phyloP scores from a whole-genome alignment of 1,284 basidiomycete genomes.

The Inonotus obliquus region DNA sequence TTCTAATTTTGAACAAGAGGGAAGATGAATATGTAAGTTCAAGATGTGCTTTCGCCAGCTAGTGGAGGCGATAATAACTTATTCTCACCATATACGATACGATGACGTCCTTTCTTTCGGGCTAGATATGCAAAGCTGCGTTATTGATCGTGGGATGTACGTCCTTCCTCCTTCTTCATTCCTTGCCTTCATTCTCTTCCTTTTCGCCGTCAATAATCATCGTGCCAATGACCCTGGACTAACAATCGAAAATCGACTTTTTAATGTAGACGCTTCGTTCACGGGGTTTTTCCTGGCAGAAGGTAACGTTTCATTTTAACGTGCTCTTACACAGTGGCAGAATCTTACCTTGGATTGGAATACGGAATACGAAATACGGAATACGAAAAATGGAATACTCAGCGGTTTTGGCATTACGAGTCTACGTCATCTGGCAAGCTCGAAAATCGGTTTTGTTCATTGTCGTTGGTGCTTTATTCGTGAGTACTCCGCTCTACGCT shows the following conservation, averaged over 20 bases:
- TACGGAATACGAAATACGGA: no score
- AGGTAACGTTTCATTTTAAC: background rate
- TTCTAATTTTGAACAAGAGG: background rate
- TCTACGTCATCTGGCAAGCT: conserved; percentile 13
- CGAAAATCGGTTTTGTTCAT: conserved; percentile 5
- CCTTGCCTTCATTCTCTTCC: background rate
- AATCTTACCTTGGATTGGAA: background rate
- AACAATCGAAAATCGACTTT: no score
- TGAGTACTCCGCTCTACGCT: background rate
- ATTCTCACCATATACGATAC: background rate
- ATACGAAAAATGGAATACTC: no score
- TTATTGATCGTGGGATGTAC: conserved; percentile 3
- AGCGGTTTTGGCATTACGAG: conserved; percentile 9
- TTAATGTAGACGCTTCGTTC: background rate
- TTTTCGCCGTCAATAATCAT: no score
- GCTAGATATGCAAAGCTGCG: conserved; percentile 4
- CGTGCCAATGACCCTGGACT: no score
- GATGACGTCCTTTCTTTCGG: background rate
- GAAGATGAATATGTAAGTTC: background rate
- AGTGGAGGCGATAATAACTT: background rate
- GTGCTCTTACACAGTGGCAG: no score
- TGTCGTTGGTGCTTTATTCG: background rate
- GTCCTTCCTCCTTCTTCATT: background rate
- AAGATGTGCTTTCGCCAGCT: background rate
- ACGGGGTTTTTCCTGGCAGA: conserved; percentile 6